Evolutionary conservation across 148 eudicot species (phyloP).

Genomic region (Gaultheria prostrata): DNA sequence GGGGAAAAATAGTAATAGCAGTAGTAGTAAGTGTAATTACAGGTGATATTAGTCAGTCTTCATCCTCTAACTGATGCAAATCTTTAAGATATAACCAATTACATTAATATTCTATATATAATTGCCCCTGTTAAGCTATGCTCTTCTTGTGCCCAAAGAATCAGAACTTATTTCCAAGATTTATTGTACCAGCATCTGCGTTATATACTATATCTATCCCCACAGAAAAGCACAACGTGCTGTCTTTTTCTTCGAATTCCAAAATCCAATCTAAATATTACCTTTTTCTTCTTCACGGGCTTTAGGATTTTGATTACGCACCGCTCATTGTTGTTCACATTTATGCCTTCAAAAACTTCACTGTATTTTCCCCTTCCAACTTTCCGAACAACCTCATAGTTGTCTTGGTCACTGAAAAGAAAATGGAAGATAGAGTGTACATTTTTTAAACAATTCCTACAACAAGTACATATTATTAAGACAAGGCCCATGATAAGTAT

Average conservation of each 20-base stretch:
- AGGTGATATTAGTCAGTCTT: background rate
- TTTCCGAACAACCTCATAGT: conserved; percentile 96
- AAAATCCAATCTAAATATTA: conserved; percentile 16
- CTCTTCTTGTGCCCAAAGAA: background rate
- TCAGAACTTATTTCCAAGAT: background rate
- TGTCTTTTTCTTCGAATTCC: background rate
- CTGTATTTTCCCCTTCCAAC: conserved; percentile 98
- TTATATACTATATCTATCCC: background rate
- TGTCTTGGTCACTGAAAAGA: conserved; percentile 81
- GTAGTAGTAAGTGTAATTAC: background rate
- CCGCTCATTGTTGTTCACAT: conserved; percentile 73
- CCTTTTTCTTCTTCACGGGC: conserved; percentile 98
- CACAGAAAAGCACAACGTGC: background rate
- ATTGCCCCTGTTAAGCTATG: background rate
- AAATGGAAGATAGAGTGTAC: conserved; percentile 1
- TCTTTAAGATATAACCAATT: background rate
- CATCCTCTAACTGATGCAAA: background rate
- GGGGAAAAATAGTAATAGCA: background rate
- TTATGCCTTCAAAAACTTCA: conserved; percentile 95
- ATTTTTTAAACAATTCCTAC: conserved; percentile 12
- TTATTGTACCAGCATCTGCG: background rate
- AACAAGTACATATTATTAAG: background rate
- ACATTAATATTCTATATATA: background rate
- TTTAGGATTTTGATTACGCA: conserved; percentile 93
- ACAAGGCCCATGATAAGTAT: background rate